Conservation (phyloP, 169 alveolate genomes). For the Cryptosporidium sp. region DNA sequence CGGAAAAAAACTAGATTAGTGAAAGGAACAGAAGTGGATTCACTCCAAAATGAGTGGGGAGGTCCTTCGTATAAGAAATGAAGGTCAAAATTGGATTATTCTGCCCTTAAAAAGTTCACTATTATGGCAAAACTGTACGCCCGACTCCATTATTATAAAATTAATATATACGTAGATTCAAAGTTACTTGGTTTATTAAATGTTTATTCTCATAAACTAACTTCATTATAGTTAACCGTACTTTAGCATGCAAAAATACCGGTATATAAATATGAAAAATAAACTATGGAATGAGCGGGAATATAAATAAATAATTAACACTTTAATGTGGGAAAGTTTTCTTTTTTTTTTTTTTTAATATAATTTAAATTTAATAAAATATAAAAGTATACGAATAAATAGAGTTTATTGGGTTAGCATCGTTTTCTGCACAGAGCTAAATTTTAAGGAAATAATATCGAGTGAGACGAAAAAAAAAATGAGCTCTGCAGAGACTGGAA, state of each 20-base stretch:
- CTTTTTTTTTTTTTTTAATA: not conserved
- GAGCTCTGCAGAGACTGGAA: constrained; percentile 35
- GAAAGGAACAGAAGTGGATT: no score
- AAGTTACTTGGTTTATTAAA: no score
- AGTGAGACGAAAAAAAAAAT: not conserved
- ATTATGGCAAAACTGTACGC: no score
- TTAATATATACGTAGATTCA: no score
- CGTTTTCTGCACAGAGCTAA: not conserved
- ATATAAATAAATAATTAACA: not conserved
- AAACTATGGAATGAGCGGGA: not conserved
- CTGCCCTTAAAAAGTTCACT: no score
- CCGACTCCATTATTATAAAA: no score
- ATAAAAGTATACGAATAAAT: not conserved
- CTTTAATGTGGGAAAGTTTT: not conserved
- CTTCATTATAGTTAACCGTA: not conserved
- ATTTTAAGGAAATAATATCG: not conserved
- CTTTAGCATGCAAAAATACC: not conserved
- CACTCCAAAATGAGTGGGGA: no score
- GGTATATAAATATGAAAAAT: not conserved
- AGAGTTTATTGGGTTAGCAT: not conserved
- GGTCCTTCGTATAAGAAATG: no score
- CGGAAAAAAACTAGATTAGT: no score
- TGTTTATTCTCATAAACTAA: no score
- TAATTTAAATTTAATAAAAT: not conserved
- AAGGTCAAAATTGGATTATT: no score